phyloP scores from a whole-genome alignment of 2,329 filamentous ascomycete genomes.

The Colletotrichum horii region DNA sequence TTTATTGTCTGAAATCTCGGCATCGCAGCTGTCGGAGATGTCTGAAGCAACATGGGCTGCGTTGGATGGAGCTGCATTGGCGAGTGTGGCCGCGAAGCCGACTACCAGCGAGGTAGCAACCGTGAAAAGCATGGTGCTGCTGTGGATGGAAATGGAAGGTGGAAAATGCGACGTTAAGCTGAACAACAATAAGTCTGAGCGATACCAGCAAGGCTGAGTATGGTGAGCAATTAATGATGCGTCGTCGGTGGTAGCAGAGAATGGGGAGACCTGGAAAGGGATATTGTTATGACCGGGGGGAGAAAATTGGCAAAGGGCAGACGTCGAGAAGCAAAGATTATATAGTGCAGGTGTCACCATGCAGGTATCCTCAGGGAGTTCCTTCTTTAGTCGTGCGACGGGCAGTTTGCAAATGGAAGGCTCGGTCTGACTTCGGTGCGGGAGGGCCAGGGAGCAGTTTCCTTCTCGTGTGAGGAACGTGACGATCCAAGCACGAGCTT shows the following conservation, averaged over 20 bases:
- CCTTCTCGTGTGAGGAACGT: background rate
- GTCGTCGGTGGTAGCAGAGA: background rate
- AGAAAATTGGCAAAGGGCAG: background rate
- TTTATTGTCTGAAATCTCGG: background rate
- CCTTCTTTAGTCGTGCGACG: background rate
- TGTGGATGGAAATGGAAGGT: background rate
- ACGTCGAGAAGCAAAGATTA: background rate
- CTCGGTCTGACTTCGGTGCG: background rate
- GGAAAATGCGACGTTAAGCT: rapidly evolving
- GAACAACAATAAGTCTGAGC: background rate
- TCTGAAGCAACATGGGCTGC: background rate
- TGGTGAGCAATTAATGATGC: background rate
- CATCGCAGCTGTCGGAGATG: background rate
- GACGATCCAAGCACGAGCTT: background rate
- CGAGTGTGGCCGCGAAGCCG: background rate
- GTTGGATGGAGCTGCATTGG: background rate
- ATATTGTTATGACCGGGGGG: background rate
- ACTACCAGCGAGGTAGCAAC: rapidly evolving
- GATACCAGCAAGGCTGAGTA: background rate
- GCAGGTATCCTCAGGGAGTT: background rate
- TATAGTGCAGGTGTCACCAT: background rate
- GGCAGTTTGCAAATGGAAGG: background rate
- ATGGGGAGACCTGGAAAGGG: background rate
- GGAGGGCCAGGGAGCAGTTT: background rate
- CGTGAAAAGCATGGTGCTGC: background rate